phyloP scores from a whole-genome alignment of 208 protist genomes.

The Crithidia mellificae region DNA sequence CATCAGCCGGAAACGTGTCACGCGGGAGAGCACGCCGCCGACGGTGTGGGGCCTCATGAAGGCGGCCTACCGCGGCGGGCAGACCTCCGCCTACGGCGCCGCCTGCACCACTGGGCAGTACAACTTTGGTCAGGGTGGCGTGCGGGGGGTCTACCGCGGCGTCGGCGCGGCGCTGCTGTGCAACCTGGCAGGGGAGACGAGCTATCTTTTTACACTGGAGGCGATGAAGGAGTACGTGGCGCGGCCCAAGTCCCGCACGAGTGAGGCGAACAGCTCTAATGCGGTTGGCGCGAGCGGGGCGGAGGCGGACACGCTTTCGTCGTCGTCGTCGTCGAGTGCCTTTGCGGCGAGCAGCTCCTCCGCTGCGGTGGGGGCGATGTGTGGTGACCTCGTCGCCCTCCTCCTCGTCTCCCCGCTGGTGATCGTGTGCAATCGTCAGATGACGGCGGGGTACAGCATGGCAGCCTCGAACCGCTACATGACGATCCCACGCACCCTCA shows the following conservation, averaged over 20 bases:
- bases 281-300: too few species aligned
- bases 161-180: slow-evolving; percentile 65
- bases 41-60: slow-evolving; percentile 46
- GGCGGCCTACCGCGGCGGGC: slow-evolving; percentile 59
- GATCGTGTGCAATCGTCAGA: slow-evolving; percentile 78
- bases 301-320: too few species aligned
- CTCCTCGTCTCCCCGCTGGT: slow-evolving; percentile 66
- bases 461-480: slow-evolving; percentile 52
- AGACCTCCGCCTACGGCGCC: slow-evolving; percentile 28
- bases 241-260: neutral
- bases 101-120: slow-evolving; percentile 17
- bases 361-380: slow-evolving; percentile 70
- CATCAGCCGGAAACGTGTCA: slow-evolving; percentile 80
- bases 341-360: slow-evolving; percentile 46
- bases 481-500: slow-evolving; percentile 38
- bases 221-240: slow-evolving; percentile 62
- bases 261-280: neutral
- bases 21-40: slow-evolving; percentile 53
- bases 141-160: slow-evolving; percentile 75
- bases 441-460: slow-evolving; percentile 85
- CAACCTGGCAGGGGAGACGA: slow-evolving; percentile 77
- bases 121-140: slow-evolving; percentile 50
- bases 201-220: slow-evolving; percentile 78
- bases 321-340: too few species aligned
- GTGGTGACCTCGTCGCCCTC: slow-evolving; percentile 65